Percentiles rank a stretch among this genome's conserved stretches.
Evolutionary conservation across 108 stramenopile genomes (phyloP).

Genomic region (Fragilariopsis cylindrus): DNA sequence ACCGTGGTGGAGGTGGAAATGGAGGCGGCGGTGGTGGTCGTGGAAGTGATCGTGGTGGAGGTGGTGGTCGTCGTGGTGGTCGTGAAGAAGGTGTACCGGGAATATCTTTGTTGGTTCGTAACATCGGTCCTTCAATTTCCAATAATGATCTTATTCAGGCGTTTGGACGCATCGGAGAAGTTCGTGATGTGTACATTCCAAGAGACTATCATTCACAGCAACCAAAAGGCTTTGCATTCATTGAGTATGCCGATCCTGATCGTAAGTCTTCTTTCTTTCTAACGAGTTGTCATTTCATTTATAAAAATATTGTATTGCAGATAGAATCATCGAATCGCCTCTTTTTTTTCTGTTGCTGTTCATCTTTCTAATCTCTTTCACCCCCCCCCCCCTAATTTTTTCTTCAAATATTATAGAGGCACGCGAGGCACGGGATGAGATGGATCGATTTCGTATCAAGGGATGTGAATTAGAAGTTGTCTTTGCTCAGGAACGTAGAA

Average conservation of each 20-base stretch:
- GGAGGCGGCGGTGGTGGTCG: conserved; percentile 35
- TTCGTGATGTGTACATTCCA: conserved; percentile 89
- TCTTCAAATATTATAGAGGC: conserved; percentile 41
- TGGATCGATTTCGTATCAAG: conserved; percentile 85
- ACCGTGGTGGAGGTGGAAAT: conserved; percentile 13
- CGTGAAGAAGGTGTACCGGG: conserved; percentile 86
- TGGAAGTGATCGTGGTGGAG: conserved; percentile 18
- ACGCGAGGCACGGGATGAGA: conserved; percentile 80
- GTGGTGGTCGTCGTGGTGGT: conserved; percentile 43
- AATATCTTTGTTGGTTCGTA: conserved; percentile 81
- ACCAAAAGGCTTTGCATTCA: conserved; percentile 88
- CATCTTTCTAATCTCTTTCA: not conserved
- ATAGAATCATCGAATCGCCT: too few relatives aligned
- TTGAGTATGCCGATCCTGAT: conserved; percentile 84
- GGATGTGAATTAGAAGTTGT: conserved; percentile 88
- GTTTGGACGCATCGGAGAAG: conserved; percentile 84
- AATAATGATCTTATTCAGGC: conserved; percentile 71
- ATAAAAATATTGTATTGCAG: not conserved
- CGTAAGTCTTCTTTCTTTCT: not conserved
- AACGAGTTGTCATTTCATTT: not conserved
- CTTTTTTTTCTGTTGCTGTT: not conserved
- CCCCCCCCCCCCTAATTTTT: not conserved
- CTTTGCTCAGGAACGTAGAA: conserved; percentile 88
- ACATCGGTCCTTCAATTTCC: conserved; percentile 69
- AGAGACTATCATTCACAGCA: conserved; percentile 85